Percentiles rank a stretch among this genome's conserved stretches.
Evolutionary conservation across 345 rosid genomes (phyloP).

Genomic region (Eucalyptus marginata): DNA sequence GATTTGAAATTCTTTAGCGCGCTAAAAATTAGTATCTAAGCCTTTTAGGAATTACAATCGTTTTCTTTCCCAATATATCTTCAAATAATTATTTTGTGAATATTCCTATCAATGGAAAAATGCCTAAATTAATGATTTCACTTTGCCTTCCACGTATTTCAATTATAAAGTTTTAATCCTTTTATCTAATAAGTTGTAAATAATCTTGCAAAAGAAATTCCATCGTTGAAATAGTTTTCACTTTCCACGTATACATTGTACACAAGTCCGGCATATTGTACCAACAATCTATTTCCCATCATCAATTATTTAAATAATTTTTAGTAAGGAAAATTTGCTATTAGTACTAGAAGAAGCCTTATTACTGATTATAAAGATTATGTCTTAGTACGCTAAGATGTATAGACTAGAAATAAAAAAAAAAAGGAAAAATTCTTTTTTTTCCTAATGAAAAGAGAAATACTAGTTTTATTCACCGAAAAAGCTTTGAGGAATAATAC

Average conservation of each 20-base stretch:
- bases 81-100: background rate
- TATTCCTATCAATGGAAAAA: background rate
- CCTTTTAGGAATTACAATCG: too few relatives aligned
- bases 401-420: background rate
- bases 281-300: background rate
- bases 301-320: too few relatives aligned
- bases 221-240: too few relatives aligned
- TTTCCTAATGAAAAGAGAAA: too few relatives aligned
- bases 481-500: background rate
- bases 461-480: background rate
- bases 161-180: background rate
- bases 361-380: too few relatives aligned
- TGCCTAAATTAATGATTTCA: background rate
- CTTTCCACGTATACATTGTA: background rate
- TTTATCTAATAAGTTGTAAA: too few relatives aligned
- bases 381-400: too few relatives aligned
- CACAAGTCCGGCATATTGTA: background rate
- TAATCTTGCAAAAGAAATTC: background rate
- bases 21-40: too few relatives aligned
- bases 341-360: too few relatives aligned
- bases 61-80: background rate
- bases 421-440: too few relatives aligned
- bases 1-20: too few relatives aligned
- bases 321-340: too few relatives aligned
- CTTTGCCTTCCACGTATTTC: background rate